Base-by-base conservation (phyloP, 768 basidiomycete species). In the Leccinum incarnatum region DNA sequence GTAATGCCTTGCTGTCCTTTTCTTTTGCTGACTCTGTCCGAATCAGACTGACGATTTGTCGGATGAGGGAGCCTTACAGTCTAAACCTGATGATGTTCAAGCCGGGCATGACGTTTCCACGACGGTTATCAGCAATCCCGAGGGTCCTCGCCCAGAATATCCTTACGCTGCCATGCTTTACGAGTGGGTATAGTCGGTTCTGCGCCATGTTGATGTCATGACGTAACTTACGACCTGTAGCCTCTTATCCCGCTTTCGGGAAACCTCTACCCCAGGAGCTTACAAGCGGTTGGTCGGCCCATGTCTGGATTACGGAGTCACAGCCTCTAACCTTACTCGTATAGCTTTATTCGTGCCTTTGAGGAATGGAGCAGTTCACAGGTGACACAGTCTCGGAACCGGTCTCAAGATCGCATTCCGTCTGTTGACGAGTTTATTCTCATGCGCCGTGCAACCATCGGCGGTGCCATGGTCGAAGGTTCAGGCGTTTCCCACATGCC, bases 131-230 rank as follows among this genome's bases (percentile, higher is more conserved):
- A 59, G 54, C 2, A 17, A 75, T 45, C 71, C 74, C 11, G 65
- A 68, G 0, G 61, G 62, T 5, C 61, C 70, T 8, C 68, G 69
- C 23, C 75, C 75, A 1, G 57, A 70, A 14, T 72, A 73, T 53
- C 67, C 74, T 11, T 77, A 77, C 36, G 75, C 75, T 25, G 75
- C 75, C 29, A 76, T 76, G 75, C 53, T 76, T 17, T 68, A 77
- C 57, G 74, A 76, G 75, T 76, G 57, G 10, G 75, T 69, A 25
- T 60, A 49, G 52, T 50, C 34, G 14, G 14, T 15, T 25, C 17
- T 21, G 19, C 5, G 6, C 27, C 55, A 19, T 54, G 37, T 4
- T 52, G 37, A 54, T 45, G 54, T 23, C 46, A 51, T 68, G 55
- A 63, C 56, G 56, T 62, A 61, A 59, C 59, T 60, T 49, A 25